Percentiles rank a stretch among this genome's conserved stretches.
phyloP scores from a whole-genome alignment of 768 basidiomycete genomes.

The Clavulina sp. region DNA sequence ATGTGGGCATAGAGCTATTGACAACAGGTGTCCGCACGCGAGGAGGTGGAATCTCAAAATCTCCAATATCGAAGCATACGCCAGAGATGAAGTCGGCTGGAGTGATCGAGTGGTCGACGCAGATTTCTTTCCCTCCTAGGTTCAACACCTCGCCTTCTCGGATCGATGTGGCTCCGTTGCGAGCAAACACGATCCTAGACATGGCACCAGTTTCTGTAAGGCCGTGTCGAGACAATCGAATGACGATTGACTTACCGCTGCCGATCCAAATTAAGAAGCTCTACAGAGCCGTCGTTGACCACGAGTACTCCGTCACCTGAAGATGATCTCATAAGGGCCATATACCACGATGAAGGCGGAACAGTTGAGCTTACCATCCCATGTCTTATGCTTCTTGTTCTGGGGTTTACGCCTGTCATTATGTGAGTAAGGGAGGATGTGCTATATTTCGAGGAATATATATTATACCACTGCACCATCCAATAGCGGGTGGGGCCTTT shows the following conservation, averaged over 20 bases:
- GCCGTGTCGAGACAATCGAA: background rate
- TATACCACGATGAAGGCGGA: background rate
- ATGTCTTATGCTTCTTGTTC: constrained; percentile 64
- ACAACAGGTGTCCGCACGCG: background rate
- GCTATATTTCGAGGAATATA: background rate
- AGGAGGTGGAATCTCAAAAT: background rate
- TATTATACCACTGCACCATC: constrained; percentile 59
- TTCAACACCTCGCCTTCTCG: constrained; percentile 12
- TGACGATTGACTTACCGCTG: constrained; percentile 32
- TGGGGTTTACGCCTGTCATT: constrained; percentile 48
- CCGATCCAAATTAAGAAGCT: constrained; percentile 30
- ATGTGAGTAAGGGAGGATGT: background rate
- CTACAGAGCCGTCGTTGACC: constrained; percentile 40
- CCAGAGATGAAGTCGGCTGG: constrained; percentile 7
- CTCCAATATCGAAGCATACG: constrained; percentile 6
- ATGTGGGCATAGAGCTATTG: background rate
- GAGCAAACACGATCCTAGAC: background rate
- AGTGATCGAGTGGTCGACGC: constrained; percentile 10
- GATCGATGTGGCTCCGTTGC: background rate
- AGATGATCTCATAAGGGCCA: background rate
- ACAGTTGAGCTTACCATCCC: constrained; percentile 47
- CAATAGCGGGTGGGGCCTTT: too few species aligned
- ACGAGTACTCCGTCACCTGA: constrained; percentile 13
- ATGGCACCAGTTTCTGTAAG: background rate
- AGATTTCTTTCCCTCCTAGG: constrained; percentile 15